Base-by-base conservation (phyloP, 108 stramenopile species). In the Skeletonema marinoi region DNA sequence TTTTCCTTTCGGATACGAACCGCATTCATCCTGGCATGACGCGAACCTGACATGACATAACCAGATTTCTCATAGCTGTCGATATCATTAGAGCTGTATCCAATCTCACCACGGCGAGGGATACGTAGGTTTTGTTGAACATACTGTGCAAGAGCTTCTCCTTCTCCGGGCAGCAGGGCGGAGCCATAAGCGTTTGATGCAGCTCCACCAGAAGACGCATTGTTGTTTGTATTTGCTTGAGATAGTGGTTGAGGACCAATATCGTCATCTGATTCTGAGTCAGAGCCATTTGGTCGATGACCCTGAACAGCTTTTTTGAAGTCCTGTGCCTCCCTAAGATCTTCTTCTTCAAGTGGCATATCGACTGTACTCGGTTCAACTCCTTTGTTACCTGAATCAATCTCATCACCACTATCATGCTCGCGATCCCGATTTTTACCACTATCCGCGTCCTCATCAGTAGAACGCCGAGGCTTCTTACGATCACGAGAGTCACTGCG, bases 1-100 rank as follows among this genome's bases (percentile, higher is more conserved):
- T 98, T 98, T 84, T 99, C 99, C 90, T 99, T 99, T n/a, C 99
- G 90, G 39, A 99, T 88, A 86, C 99, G 97, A 19, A 99, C 96
- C 12, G 97, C 99, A 78, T 99, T 99, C 99, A 99, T 99, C 16
- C 98, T 82, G 41, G 93, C 85, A 81, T 99, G 98, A 56, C 99
- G 94, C 5, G 89, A 93, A 21, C 99, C 99, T 32, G 86, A 89
- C 98, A 99, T 99, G 66, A 97, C 99, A 74, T 94, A 99, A 25
- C 99, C 99, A 9, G 87, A 85, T 17, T 85, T 85, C 85, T 99
- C 99, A 73, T 96, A 91, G 1, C 78, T 67, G 41, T 97, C 96
- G 74, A 99, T 99, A 62, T 99, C 98, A 60, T 94, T 90, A 4
- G 85, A 91, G 11, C 82, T 73, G 73, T 95, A 98, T 12, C 98